Percentiles rank a stretch among this genome's conserved stretches.
Conservation (phyloP, 148 eudicot species). For the Suaeda aralocaspica region DNA sequence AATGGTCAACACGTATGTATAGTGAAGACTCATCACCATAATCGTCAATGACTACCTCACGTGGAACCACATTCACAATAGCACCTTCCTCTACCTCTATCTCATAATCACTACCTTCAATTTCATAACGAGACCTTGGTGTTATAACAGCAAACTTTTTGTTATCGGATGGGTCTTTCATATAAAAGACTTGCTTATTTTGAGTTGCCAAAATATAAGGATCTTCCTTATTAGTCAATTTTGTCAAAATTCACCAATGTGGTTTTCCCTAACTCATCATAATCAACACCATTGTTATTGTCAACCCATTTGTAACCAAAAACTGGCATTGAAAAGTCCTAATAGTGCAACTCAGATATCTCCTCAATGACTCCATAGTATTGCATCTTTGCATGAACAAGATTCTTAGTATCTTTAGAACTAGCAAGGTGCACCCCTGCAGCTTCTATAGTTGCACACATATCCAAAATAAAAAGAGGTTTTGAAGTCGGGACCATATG, state of each 20-base stretch:
- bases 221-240: not conserved
- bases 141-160: not conserved
- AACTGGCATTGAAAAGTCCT: not conserved
- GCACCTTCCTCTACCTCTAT: too few species aligned
- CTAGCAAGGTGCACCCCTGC: not conserved
- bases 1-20: too few species aligned
- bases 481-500: constrained; percentile 1
- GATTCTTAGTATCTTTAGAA: not conserved
- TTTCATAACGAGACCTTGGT: not conserved
- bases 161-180: not conserved
- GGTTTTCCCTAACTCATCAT: not conserved
- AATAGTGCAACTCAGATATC: not conserved
- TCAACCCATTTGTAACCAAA: constrained; percentile 5
- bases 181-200: constrained; percentile 5
- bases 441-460: not conserved
- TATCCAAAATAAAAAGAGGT: not conserved
- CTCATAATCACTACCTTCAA: not conserved
- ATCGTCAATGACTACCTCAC: too few species aligned
- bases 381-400: not conserved
- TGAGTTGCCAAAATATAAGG: not conserved
- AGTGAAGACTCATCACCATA: too few species aligned
- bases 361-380: constrained; percentile 7
- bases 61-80: too few species aligned
- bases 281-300: not conserved
- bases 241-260: not conserved